phyloP scores from a whole-genome alignment of 2,329 filamentous ascomycete genomes.

The Chrysoporthe austroafricana region DNA sequence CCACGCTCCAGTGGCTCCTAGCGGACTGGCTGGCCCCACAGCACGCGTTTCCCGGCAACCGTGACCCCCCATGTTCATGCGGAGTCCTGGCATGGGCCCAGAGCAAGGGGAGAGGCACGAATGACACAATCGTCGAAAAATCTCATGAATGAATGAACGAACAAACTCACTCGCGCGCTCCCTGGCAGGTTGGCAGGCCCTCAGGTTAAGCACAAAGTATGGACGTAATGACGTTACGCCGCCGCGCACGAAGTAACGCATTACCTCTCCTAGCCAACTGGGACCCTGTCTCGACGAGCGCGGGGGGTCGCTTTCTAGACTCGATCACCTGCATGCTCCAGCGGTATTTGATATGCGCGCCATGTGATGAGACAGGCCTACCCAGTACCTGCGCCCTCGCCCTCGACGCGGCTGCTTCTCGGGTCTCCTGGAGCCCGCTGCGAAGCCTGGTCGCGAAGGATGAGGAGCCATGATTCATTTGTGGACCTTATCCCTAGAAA shows the following conservation, averaged over 20 bases:
- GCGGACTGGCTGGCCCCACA: not conserved
- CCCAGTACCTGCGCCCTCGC: not conserved
- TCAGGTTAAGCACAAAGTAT: not conserved
- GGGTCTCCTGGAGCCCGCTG: not conserved
- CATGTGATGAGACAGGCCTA: not conserved
- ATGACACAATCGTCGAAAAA: not conserved
- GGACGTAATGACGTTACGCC: too few species aligned
- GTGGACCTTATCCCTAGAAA: too few species aligned
- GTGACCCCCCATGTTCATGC: not conserved
- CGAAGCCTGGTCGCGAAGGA: not conserved
- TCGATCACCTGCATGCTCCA: not conserved
- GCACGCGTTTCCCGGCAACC: conserved; percentile 2
- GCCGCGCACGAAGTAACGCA: not conserved
- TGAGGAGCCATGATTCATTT: not conserved
- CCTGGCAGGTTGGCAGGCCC: not conserved
- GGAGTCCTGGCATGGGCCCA: not conserved
- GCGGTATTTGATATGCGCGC: not conserved
- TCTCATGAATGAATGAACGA: not conserved
- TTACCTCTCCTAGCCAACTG: not conserved
- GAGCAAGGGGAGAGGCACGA: not conserved
- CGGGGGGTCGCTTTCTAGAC: not conserved
- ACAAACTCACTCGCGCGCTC: not conserved
- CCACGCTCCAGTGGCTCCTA: not conserved
- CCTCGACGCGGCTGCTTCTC: not conserved
- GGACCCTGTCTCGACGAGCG: not conserved